These are phyloP conservation scores for Leccinum arenicola DNA, from an alignment of 768 basidiomycete genomes.

Conservation along the genomic window DNA sequence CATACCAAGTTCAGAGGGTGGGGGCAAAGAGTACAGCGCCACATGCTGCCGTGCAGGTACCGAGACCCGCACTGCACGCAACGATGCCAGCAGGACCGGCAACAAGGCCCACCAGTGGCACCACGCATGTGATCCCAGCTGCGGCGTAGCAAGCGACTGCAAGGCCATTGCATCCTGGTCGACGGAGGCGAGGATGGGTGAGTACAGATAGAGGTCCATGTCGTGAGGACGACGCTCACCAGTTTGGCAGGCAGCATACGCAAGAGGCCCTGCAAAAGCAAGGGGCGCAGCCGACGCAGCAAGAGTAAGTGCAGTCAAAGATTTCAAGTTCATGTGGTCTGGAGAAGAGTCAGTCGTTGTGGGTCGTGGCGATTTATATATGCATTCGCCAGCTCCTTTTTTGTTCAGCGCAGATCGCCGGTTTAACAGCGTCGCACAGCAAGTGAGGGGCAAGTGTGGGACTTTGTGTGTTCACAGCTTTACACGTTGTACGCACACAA, in stretches of 20 bases:
- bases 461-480: neutral
- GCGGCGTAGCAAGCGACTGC: constrained; percentile 22
- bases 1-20: constrained; percentile 12
- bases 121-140: constrained; percentile 26
- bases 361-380: constrained; percentile 8
- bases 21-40: constrained; percentile 21
- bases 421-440: neutral
- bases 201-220: neutral
- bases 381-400: neutral
- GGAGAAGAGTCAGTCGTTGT: neutral
- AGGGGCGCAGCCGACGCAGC: constrained; percentile 10
- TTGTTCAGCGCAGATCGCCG: constrained; percentile 4
- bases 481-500: neutral
- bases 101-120: constrained; percentile 5
- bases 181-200: neutral
- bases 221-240: constrained; percentile 2
- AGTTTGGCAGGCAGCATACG: constrained; percentile 27
- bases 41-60: constrained; percentile 2
- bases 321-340: constrained; percentile 27
- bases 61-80: constrained; percentile 23
- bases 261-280: constrained; percentile 17
- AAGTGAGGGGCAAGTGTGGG: neutral
- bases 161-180: constrained; percentile 24
- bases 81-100: constrained; percentile 20
- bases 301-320: constrained; percentile 18